A percentile compares a stretch with the other conserved stretches of the same genome.
Evolutionary conservation across 495 filamentous ascomycete genomes (phyloP).

Genomic region (Aeminium ludgeri): DNA sequence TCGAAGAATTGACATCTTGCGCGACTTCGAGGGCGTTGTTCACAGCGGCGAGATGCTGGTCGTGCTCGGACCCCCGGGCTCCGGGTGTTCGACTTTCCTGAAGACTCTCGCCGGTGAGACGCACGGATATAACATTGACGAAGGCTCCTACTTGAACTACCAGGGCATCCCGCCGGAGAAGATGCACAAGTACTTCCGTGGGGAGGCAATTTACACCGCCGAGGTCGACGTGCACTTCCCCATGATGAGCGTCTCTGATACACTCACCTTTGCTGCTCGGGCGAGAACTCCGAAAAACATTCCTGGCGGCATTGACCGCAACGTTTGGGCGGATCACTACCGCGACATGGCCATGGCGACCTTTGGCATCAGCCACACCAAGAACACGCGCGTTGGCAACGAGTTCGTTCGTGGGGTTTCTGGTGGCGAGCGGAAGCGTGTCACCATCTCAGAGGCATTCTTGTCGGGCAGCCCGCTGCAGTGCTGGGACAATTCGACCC

Average conservation of each 20-base stretch:
- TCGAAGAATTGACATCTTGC: conserved; percentile 52
- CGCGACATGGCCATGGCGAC: conserved; percentile 29
- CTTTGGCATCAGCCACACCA: conserved; percentile 28
- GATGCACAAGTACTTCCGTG: conserved; percentile 28
- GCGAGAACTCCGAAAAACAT: conserved; percentile 24
- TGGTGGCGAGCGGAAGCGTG: conserved; percentile 29
- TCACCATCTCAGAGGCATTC: conserved; percentile 27
- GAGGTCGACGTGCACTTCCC: conserved; percentile 30
- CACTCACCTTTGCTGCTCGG: conserved; percentile 25
- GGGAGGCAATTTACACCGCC: conserved; percentile 31
- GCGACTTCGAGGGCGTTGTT: conserved; percentile 54
- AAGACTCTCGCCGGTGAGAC: conserved; percentile 56
- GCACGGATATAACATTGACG: conserved; percentile 31
- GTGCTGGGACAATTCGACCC: conserved; percentile 29
- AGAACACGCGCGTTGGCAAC: conserved; percentile 28
- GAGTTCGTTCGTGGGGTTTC: conserved; percentile 27
- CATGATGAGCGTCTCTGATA: conserved; percentile 25
- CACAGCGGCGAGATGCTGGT: conserved; percentile 66
- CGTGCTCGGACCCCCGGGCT: conserved; percentile 57
- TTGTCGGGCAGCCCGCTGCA: conserved; percentile 25
- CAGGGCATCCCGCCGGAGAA: conserved; percentile 26
- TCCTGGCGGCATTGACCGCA: conserved; percentile 20
- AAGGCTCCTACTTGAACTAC: conserved; percentile 26
- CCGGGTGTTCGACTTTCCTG: conserved; percentile 56
- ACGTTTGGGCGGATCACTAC: conserved; percentile 21